These are phyloP conservation scores for Amphibolis antarctica DNA, from an alignment of 106 monocot genomes.

Conservation along the genomic window DNA sequence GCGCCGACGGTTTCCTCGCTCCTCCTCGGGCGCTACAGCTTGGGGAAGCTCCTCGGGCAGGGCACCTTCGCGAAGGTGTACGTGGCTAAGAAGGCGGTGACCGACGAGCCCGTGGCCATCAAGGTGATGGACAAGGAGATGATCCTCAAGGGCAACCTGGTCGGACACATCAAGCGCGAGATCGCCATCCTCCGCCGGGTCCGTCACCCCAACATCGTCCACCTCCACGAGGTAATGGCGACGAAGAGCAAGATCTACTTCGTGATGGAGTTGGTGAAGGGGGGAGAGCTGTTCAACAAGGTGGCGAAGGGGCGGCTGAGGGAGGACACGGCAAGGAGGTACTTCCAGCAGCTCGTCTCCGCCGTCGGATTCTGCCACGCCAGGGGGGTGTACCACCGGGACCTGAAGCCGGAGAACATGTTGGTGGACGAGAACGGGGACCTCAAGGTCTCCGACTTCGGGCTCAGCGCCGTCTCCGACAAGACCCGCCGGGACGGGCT, in stretches of 20 bases:
- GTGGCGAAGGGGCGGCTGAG: constrained; percentile 9
- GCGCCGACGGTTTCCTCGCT: too few species aligned
- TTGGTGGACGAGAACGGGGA: constrained; percentile 8
- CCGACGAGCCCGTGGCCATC: constrained; percentile 23
- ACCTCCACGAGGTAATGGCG: constrained; percentile 12
- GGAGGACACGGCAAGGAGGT: constrained; percentile 3
- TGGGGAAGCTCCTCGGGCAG: constrained; percentile 26
- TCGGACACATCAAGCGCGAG: constrained; percentile 10
- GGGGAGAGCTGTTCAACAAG: constrained; percentile 8
- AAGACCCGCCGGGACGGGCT: constrained; percentile 6
- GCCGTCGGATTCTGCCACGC: constrained; percentile 12
- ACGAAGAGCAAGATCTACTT: constrained; percentile 12
- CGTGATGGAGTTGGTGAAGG: constrained; percentile 10
- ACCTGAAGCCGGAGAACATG: constrained; percentile 12
- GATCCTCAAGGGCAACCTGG: constrained; percentile 5
- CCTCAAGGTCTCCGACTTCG: constrained; percentile 15
- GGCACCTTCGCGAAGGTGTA: constrained; percentile 41
- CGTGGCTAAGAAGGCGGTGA: constrained; percentile 11
- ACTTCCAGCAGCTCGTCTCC: constrained; percentile 16
- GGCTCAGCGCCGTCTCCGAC: constrained; percentile 5
- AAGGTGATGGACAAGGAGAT: constrained; percentile 18
- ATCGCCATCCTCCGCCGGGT: constrained; percentile 10
- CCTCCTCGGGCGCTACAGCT: constrained; percentile 28
- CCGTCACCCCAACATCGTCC: constrained; percentile 12
- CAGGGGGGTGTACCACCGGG: constrained; percentile 8